These are phyloP conservation scores for Spironucleus salmonicida DNA, from an alignment of 208 protist species.

Conservation along the genomic window DNA sequence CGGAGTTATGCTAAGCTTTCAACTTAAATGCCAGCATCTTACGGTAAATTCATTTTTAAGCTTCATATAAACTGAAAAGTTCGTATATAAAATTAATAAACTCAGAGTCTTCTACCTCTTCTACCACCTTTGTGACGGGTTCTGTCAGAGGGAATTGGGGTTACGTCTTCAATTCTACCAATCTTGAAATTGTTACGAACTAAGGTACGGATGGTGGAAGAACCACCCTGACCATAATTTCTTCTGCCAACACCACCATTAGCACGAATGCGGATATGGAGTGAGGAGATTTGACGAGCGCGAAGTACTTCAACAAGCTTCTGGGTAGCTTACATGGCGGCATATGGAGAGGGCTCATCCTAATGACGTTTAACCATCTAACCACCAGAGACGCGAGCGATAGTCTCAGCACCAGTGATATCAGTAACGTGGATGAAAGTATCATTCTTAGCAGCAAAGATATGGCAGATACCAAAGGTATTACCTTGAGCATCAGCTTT, in stretches of 20 bases:
- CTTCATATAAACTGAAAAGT: no score
- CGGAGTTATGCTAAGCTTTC: no score
- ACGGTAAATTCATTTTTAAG: no score
- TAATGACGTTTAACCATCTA: conserved; percentile 99
- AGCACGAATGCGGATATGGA: conserved; percentile 98
- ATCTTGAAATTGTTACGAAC: conserved; percentile 96
- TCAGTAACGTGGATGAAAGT: conserved; percentile 99
- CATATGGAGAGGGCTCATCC: conserved; percentile 99
- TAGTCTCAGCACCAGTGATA: conserved; percentile 92
- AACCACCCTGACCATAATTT: conserved; percentile 25
- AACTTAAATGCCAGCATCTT: no score
- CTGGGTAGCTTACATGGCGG: conserved; percentile 98
- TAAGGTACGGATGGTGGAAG: conserved; percentile 84
- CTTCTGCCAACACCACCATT: conserved; percentile 57
- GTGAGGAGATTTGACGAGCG: conserved; percentile 87
- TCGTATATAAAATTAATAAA: no score
- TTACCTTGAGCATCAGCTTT: no score
- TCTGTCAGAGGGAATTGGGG: conserved; percentile 95
- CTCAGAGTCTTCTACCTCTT: conserved; percentile 86
- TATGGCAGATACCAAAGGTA: conserved; percentile 95
- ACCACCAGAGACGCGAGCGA: conserved; percentile 87
- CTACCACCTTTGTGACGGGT: conserved; percentile 92
- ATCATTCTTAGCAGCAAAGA: conserved; percentile 98
- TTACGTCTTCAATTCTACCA: conserved; percentile 99
- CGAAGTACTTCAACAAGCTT: conserved; percentile 71